These are phyloP conservation scores for Penicillium atrosanguineum DNA, from an alignment of 495 filamentous ascomycete genomes.

Conservation along the genomic window DNA sequence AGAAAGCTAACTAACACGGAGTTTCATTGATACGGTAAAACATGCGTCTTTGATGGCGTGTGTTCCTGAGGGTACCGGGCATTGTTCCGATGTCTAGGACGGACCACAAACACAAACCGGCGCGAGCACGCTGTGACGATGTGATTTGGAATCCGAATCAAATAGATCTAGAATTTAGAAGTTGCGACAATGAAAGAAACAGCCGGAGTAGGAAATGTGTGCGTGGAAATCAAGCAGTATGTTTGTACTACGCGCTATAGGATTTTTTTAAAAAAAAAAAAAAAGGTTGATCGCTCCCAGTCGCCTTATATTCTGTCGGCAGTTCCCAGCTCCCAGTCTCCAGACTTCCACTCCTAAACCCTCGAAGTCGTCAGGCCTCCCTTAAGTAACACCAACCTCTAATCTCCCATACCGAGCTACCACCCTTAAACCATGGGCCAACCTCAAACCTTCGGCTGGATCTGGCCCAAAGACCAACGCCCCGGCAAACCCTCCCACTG, in stretches of 20 bases:
- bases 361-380: too few relatives aligned
- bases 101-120: neutral
- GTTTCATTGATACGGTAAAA: neutral
- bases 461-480: constrained; percentile 42
- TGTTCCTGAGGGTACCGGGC: neutral
- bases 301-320: too few relatives aligned
- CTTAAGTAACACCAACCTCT: neutral
- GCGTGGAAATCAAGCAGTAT: neutral
- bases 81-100: neutral
- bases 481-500: constrained; percentile 34
- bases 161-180: neutral
- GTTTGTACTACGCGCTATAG: neutral
- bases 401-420: neutral
- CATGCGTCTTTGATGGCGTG: neutral
- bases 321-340: too few relatives aligned
- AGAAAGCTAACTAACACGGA: neutral
- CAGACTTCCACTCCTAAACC: too few relatives aligned
- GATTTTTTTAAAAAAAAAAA: too few relatives aligned
- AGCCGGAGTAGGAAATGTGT: neutral
- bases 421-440: constrained; percentile 6
- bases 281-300: too few relatives aligned
- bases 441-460: constrained; percentile 23
- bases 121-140: neutral
- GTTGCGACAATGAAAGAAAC: neutral
- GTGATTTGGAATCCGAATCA: neutral